These are phyloP conservation scores for Epichloe glyceriae DNA, from an alignment of 2,329 filamentous ascomycete species.

Conservation along the genomic window DNA sequence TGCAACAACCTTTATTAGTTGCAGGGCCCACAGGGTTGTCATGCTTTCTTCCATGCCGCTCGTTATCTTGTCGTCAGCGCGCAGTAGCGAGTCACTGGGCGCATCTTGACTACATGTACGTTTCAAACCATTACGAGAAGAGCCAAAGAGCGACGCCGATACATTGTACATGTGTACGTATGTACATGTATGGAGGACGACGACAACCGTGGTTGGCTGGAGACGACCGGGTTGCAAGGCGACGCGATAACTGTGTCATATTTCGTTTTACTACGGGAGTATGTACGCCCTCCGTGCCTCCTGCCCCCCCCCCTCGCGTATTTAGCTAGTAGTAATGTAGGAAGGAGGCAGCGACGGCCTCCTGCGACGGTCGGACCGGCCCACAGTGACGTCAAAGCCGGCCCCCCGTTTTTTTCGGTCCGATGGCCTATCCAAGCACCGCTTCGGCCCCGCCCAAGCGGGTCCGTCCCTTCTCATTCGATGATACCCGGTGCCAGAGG, in stretches of 20 bases:
- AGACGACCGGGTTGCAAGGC: neutral
- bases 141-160: too few species aligned
- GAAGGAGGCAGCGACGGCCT: neutral
- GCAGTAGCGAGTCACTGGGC: too few species aligned
- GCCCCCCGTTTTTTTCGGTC: conserved; percentile 9
- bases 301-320: neutral
- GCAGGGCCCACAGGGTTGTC: neutral
- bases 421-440: conserved; percentile 17
- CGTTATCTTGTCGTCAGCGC: too few species aligned
- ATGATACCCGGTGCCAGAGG: too few species aligned
- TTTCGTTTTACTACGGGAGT: neutral
- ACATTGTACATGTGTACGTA: too few species aligned
- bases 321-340: neutral
- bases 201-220: neutral
- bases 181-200: neutral
- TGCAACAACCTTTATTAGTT: neutral
- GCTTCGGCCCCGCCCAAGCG: conserved; percentile 13
- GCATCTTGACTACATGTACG: too few species aligned
- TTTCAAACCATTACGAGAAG: neutral
- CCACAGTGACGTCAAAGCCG: conserved; percentile 20
- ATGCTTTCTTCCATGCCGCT: too few species aligned
- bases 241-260: conserved; percentile 3
- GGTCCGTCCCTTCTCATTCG: neutral
- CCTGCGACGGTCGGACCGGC: conserved; percentile 5
- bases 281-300: neutral